Evolutionary conservation across 306 rosid genomes (phyloP).

Genomic region (Medicago arabica): DNA sequence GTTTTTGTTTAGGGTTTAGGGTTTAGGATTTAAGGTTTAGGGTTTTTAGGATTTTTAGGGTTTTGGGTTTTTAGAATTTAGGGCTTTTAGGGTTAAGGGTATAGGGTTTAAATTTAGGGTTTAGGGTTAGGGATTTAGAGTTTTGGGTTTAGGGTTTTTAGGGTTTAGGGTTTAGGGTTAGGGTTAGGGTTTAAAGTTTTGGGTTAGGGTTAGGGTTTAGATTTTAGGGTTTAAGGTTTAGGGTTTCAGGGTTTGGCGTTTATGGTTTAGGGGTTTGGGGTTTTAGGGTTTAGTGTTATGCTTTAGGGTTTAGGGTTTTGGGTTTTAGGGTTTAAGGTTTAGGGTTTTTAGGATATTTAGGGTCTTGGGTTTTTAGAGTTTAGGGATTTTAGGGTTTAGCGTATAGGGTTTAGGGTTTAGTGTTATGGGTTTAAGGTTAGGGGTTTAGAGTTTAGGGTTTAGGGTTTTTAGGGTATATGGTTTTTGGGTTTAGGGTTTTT

Average conservation of each 20-base stretch:
- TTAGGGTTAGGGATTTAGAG: background rate
- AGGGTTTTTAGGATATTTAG: background rate
- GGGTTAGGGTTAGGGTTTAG: background rate
- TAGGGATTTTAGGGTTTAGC: background rate
- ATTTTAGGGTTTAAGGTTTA: background rate
- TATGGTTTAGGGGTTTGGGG: too few species aligned
- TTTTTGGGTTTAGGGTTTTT: background rate
- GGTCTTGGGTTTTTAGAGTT: background rate
- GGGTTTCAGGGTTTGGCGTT: slow-evolving; percentile 3
- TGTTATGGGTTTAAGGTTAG: background rate
- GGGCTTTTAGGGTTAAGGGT: too few species aligned
- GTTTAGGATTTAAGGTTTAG: too few species aligned
- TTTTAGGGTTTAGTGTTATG: background rate
- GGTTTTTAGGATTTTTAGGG: too few species aligned
- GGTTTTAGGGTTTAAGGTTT: slow-evolving; percentile 5
- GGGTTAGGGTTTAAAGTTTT: background rate
- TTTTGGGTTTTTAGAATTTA: too few species aligned
- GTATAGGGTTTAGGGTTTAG: background rate
- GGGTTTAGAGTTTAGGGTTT: background rate
- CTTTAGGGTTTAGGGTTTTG: background rate
- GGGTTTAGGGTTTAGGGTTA: background rate
- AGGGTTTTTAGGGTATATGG: too few species aligned
- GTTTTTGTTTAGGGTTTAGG: background rate
- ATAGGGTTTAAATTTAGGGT: background rate
- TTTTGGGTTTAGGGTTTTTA: background rate